phyloP scores from a whole-genome alignment of 179 eudicot species.

The Patellifolia procumbens region DNA sequence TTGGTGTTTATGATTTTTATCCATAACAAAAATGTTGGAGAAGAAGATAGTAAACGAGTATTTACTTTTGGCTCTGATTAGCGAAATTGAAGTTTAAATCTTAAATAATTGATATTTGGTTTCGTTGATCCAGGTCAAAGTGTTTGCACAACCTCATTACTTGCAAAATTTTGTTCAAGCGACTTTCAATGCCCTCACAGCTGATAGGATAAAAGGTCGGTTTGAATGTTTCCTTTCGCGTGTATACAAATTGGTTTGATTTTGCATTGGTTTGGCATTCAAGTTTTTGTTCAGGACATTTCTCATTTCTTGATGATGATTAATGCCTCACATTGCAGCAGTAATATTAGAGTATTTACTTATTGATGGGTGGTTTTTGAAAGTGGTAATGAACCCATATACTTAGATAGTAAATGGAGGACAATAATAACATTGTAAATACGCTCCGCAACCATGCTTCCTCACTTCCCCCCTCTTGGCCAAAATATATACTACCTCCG shows the following conservation, averaged over 20 bases:
- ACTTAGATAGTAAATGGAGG: neutral
- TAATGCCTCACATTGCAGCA: neutral
- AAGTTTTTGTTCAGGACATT: neutral
- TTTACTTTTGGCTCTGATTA: neutral
- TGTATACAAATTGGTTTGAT: slow-evolving; percentile 1
- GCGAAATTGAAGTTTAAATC: neutral
- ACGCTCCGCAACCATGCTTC: neutral
- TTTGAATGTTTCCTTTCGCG: neutral
- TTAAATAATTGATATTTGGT: neutral
- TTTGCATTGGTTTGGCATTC: slow-evolving; percentile 8
- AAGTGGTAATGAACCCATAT: neutral
- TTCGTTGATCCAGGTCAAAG: slow-evolving; percentile 73
- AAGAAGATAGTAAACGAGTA: too few species aligned
- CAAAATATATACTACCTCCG: too few species aligned
- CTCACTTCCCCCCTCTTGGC: neutral
- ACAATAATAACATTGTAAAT: neutral
- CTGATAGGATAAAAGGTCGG: slow-evolving; percentile 75
- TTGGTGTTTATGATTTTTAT: too few species aligned
- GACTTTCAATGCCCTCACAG: slow-evolving; percentile 84
- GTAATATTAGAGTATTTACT: neutral
- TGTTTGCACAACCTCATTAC: slow-evolving; percentile 83
- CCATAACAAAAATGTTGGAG: too few species aligned
- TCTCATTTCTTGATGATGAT: neutral
- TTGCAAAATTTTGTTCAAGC: slow-evolving; percentile 89
- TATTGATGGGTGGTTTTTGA: neutral